phyloP scores from a whole-genome alignment of 176 grass and related monocot genomes.

The Juncus effusus region DNA sequence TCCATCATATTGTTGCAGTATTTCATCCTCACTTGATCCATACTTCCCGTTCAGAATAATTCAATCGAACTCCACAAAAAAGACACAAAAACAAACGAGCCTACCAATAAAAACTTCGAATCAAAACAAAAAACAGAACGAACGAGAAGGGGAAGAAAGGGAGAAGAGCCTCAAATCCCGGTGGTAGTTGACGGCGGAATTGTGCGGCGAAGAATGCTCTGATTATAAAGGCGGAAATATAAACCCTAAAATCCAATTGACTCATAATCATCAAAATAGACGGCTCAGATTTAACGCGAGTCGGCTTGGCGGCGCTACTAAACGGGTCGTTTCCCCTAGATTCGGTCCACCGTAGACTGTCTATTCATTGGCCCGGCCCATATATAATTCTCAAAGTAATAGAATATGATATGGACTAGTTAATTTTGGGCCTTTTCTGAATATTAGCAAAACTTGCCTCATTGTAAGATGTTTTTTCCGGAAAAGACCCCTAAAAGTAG shows the following conservation, averaged over 20 bases:
- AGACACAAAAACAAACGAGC: background rate
- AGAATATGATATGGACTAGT: too few species aligned
- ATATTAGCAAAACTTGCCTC: too few species aligned
- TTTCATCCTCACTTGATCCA: slow-evolving; percentile 30
- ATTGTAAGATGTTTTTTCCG: too few species aligned
- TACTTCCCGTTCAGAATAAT: background rate
- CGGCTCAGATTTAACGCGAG: background rate
- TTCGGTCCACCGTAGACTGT: background rate
- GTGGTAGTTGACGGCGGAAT: background rate
- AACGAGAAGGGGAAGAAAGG: background rate
- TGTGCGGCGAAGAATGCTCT: background rate
- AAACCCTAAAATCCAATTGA: slow-evolving; percentile 30
- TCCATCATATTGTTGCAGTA: slow-evolving; percentile 39
- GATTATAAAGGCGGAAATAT: slow-evolving; percentile 8
- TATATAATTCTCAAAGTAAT: too few species aligned
- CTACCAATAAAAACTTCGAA: background rate
- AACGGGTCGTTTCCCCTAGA: background rate
- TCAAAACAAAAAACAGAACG: too few species aligned
- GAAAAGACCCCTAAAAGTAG: too few species aligned
- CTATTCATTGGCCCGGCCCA: background rate
- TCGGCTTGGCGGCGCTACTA: background rate
- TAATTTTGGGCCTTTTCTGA: too few species aligned
- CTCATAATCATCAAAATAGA: background rate
- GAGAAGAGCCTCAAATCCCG: slow-evolving; percentile 12
- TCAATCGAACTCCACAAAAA: background rate